These are phyloP conservation scores for Phytopythium delawarense DNA, from an alignment of 352 stramenopile genomes.

Conservation along the genomic window DNA sequence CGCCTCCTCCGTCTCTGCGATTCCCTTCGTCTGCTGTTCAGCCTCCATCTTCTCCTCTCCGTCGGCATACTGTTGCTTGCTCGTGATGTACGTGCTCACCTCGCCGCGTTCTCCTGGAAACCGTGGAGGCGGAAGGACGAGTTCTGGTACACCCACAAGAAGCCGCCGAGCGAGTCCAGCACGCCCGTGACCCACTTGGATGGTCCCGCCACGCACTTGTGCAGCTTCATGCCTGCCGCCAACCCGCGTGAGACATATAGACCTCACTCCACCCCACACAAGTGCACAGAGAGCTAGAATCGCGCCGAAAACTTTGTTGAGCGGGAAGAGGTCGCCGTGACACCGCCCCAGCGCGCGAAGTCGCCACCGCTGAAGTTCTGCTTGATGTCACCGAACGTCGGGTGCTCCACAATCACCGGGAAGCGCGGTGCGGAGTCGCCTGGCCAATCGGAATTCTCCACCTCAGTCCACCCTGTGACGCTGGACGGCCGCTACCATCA, in stretches of 20 bases:
- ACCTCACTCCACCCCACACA: not conserved
- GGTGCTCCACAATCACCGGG: slow-evolving; percentile 77
- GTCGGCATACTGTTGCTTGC: slow-evolving; percentile 16
- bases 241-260: not conserved
- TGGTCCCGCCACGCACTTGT: slow-evolving; percentile 54
- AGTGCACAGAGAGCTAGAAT: not conserved
- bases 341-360: slow-evolving; percentile 54
- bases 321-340: slow-evolving; percentile 62
- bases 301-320: slow-evolving; percentile 78
- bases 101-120: slow-evolving; percentile 57
- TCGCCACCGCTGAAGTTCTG: slow-evolving; percentile 62
- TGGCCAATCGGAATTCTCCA: not conserved
- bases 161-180: slow-evolving; percentile 68
- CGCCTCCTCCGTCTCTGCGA: not conserved
- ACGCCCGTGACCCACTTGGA: slow-evolving; percentile 77
- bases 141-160: slow-evolving; percentile 80
- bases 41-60: not conserved
- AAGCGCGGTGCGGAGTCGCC: slow-evolving; percentile 40
- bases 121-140: slow-evolving; percentile 77
- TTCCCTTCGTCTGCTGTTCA: not conserved
- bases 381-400: slow-evolving; percentile 68
- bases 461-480: not conserved
- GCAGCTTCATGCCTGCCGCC: slow-evolving; percentile 43
- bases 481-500: not conserved
- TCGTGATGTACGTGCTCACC: slow-evolving; percentile 63